These are phyloP conservation scores for Candida berthetii DNA, from an alignment of 805 yeast genomes.

Conservation along the genomic window DNA sequence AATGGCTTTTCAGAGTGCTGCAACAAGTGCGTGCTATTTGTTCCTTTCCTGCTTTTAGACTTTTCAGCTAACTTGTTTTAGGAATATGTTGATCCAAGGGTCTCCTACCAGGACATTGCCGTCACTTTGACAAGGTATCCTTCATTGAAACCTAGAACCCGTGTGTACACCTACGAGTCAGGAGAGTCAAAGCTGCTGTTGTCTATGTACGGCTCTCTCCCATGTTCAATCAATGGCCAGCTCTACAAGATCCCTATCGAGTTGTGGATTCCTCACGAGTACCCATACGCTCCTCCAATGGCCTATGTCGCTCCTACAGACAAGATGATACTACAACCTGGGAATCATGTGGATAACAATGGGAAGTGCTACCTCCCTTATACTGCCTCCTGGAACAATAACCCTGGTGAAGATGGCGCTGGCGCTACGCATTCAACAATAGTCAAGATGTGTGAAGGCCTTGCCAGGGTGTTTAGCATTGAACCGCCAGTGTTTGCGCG, in stretches of 20 bases:
- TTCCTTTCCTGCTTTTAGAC: not conserved
- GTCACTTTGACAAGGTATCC: conserved; percentile 43
- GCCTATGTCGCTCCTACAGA: conserved; percentile 54
- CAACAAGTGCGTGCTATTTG: conserved; percentile 31
- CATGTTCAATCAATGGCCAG: conserved; percentile 21
- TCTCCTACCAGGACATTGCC: conserved; percentile 58
- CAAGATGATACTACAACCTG: conserved; percentile 43
- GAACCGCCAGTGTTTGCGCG: conserved; percentile 40
- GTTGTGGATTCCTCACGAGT: conserved; percentile 71
- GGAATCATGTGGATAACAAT: conserved; percentile 60
- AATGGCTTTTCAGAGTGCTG: conserved; percentile 55
- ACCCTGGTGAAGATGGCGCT: conserved; percentile 21
- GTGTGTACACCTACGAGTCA: conserved; percentile 45
- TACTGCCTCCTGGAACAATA: conserved; percentile 49
- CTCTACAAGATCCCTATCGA: conserved; percentile 49
- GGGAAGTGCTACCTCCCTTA: conserved; percentile 71
- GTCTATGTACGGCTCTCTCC: conserved; percentile 55
- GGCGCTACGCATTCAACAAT: conserved; percentile 30
- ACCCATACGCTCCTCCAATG: conserved; percentile 67
- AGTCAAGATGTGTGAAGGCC: conserved; percentile 21
- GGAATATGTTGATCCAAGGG: conserved; percentile 53
- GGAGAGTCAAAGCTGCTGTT: conserved; percentile 60
- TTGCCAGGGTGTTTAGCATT: conserved; percentile 28
- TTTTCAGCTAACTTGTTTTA: no score
- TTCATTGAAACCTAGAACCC: conserved; percentile 63